Conservation (phyloP, 2,329 filamentous ascomycete species). For the Cladobotryum protrusum region DNA sequence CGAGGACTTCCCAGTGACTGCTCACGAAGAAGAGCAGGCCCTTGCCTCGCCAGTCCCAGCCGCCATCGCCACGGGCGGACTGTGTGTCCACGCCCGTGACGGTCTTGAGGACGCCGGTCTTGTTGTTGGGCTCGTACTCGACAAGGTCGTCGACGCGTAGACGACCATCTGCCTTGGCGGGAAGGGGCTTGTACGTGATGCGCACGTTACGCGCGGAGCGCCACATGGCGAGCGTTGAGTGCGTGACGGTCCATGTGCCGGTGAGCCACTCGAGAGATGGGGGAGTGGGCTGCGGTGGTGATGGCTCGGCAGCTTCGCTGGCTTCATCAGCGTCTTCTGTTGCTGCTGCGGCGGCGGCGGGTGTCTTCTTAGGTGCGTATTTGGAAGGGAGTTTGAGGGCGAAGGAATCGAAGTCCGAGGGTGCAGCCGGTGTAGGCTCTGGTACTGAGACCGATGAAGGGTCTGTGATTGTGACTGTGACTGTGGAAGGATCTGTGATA, state of each 20-base stretch:
- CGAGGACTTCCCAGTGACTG: slow-evolving; percentile 76
- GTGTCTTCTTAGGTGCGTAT: slow-evolving; percentile 31
- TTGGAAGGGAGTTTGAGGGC: slow-evolving; percentile 39
- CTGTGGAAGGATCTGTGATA: no score
- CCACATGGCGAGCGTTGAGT: slow-evolving; percentile 77
- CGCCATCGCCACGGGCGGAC: slow-evolving; percentile 28
- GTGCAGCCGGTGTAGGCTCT: background rate
- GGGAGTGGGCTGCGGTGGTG: slow-evolving; percentile 12
- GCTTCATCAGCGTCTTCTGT: background rate
- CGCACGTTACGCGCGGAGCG: slow-evolving; percentile 69
- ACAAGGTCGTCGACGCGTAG: slow-evolving; percentile 64
- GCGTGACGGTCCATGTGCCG: slow-evolving; percentile 67
- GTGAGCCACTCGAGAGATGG: slow-evolving; percentile 51
- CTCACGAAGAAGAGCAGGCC: slow-evolving; percentile 66
- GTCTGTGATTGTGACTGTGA: background rate
- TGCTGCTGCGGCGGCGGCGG: background rate
- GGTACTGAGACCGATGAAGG: no score
- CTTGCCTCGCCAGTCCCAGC: slow-evolving; percentile 73
- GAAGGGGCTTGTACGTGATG: slow-evolving; percentile 64
- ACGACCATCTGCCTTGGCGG: slow-evolving; percentile 31
- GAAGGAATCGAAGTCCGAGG: slow-evolving; percentile 16
- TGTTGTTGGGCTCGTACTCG: slow-evolving; percentile 54
- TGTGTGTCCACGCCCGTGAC: slow-evolving; percentile 60
- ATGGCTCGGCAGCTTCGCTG: background rate
- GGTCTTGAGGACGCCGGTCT: slow-evolving; percentile 45